Evolutionary conservation across 768 basidiomycete species (phyloP).

Genomic region (Phylloporus sp.): DNA sequence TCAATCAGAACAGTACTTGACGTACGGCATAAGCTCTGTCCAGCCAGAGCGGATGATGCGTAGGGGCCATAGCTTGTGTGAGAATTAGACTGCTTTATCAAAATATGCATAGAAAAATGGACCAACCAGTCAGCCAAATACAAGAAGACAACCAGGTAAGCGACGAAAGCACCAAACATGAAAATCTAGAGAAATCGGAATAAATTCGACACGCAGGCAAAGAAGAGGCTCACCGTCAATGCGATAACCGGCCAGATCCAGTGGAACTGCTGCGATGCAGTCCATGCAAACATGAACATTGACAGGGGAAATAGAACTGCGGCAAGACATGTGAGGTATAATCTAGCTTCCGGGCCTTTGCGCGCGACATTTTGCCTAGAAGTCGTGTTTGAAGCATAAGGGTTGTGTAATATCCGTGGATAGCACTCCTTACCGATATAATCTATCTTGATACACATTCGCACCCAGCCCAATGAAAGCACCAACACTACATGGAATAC

Average conservation of each 20-base stretch:
- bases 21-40: conserved; percentile 55
- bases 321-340: conserved; percentile 53
- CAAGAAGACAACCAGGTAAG: conserved; percentile 53
- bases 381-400: conserved; percentile 29
- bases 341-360: conserved; percentile 50
- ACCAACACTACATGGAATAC: conserved; percentile 43
- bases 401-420: neutral
- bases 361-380: conserved; percentile 25
- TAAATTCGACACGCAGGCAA: neutral
- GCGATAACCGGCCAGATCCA: conserved; percentile 49
- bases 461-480: conserved; percentile 41
- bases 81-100: neutral
- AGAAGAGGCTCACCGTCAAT: conserved; percentile 5
- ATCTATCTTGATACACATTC: conserved; percentile 43
- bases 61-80: conserved; percentile 47
- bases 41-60: conserved; percentile 65
- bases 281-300: conserved; percentile 73
- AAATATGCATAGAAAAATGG: neutral
- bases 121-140: conserved; percentile 59
- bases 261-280: conserved; percentile 46
- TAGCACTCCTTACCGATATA: conserved; percentile 39
- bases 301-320: conserved; percentile 50
- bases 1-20: neutral
- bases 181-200: conserved; percentile 35
- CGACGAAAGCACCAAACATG: conserved; percentile 47